Base-by-base conservation (phyloP, 2,329 filamentous ascomycete genomes). In the Cytospora paraplurivora region DNA sequence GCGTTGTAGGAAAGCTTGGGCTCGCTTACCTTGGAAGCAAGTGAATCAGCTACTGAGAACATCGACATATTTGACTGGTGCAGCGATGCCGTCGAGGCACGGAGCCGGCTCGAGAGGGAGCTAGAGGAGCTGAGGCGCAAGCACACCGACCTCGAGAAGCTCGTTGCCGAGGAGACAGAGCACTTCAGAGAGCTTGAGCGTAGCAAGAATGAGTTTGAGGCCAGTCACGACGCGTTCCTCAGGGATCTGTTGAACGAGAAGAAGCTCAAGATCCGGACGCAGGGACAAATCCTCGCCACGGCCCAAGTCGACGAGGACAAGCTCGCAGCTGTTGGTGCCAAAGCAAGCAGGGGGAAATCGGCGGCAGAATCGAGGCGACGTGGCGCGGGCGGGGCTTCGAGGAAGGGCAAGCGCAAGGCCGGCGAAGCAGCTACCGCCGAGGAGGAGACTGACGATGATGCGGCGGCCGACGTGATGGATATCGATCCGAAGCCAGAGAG, bases 181-280 rank as follows among this genome's bases (percentile, higher is more conserved):
- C 87, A 90, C 70, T 77, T 93, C 0, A 82, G 88, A 4, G 87
- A 91, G 69, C 81, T 93, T 17, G 80, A 88, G 54, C 79, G 80
- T 60, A 80, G 85, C 15, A 93, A 93, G 72, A 80, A 84, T 54
- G 83, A 85, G 19, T 83, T 91, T 66, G 90, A 93, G 74, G 81
- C 81, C 1, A 81, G 82, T 19, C 76, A 93, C 62, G 75, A 93
- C 1, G 83, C 85, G 65, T 92, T 91, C 72, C 92, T 92, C 69
- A 82, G 85, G 61, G 79, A 85, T 62, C 78, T 94, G 2, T 77
- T 93, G 1, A 93, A 93, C 69, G 85, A 89, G 73, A 94, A 94
- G 78, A 93, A 93, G 75, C 78, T 88, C 59, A 93, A 91, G 75
- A 93, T 93, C 56, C 78, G 90, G 51, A 85, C 92, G 69, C 89